phyloP scores from a whole-genome alignment of 257 asterid genomes.

The Fraxinus anomala region DNA sequence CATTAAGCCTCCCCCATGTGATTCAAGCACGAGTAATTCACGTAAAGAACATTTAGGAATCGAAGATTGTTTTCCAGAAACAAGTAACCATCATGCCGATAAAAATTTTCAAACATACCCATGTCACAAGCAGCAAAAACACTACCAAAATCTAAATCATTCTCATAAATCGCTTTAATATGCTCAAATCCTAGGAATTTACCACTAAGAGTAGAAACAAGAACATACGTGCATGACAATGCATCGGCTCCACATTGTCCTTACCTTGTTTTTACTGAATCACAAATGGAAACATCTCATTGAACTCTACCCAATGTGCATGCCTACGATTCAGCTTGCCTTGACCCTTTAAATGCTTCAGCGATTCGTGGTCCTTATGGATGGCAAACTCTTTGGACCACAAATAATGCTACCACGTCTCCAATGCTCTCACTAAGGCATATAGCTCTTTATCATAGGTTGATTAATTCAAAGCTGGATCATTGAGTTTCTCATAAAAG shows the following conservation, averaged over 20 bases:
- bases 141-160: neutral
- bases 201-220: neutral
- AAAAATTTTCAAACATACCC: neutral
- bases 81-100: neutral
- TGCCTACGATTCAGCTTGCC: neutral
- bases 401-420: constrained; percentile 2
- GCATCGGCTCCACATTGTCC: neutral
- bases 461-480: neutral
- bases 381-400: neutral
- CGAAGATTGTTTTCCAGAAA: neutral
- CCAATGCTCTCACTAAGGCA: neutral
- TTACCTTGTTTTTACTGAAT: constrained; percentile 1
- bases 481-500: neutral
- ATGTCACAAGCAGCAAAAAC: neutral
- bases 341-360: neutral
- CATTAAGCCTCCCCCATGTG: neutral
- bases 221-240: neutral
- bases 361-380: neutral
- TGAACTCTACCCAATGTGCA: neutral
- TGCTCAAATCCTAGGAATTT: neutral
- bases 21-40: neutral
- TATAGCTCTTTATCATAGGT: constrained; percentile 12
- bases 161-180: neutral
- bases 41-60: no score
- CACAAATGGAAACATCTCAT: neutral